A percentile compares a stretch with the other conserved stretches of the same genome.
Conservation (phyloP, 169 alveolate genomes). For the Cytauxzoon felis region DNA sequence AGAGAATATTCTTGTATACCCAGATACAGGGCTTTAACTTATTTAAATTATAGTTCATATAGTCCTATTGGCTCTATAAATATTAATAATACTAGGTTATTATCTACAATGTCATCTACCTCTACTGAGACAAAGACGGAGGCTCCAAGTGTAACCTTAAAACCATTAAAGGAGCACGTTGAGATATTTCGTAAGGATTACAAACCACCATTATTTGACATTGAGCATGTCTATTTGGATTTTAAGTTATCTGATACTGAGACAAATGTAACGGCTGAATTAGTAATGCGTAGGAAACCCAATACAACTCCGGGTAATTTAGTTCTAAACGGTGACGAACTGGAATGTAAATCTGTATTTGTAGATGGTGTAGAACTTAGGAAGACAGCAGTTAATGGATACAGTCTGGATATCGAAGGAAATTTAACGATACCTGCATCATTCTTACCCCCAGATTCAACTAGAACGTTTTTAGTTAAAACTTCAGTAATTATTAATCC, state of each 20-base stretch:
- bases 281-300: constrained; percentile 65
- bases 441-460: constrained; percentile 58
- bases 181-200: constrained; percentile 80
- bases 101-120: constrained; percentile 15
- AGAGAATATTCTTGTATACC: too few relatives aligned
- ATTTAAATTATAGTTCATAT: too few relatives aligned
- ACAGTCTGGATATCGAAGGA: constrained; percentile 68
- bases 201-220: constrained; percentile 76
- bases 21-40: too few relatives aligned
- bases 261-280: constrained; percentile 62
- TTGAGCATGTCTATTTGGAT: constrained; percentile 71
- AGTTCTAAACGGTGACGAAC: constrained; percentile 83
- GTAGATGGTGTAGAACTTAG: constrained; percentile 70
- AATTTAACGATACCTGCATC: constrained; percentile 65
- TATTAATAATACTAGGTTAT: not conserved
- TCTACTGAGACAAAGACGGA: constrained; percentile 21
- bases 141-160: constrained; percentile 42
- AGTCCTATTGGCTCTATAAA: not conserved
- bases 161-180: constrained; percentile 64
- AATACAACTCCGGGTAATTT: constrained; percentile 74
- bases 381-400: constrained; percentile 63
- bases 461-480: constrained; percentile 52
- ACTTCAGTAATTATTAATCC: constrained; percentile 81
- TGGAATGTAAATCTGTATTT: constrained; percentile 70
- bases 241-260: constrained; percentile 73